Evolutionary conservation across 257 asterid genomes (phyloP), one percentile per base, ranked within the genome.

Genomic region (Salvia hispanica): DNA sequence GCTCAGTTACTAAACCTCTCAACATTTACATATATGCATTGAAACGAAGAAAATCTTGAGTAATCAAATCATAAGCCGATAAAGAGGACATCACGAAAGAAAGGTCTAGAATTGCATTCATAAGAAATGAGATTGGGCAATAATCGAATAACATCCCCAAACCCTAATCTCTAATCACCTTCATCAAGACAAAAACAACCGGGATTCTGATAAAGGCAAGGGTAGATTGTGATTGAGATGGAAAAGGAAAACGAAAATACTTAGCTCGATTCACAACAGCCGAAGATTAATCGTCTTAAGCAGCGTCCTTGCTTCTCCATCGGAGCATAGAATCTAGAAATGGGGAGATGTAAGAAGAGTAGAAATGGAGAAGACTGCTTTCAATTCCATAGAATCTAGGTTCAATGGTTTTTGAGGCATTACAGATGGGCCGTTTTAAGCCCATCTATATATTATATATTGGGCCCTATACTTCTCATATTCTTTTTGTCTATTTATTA

Each of bases 101-200:
- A 15, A 34, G 48, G 16, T 9, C 47, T 18, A 15, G 2, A 50
- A 36, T 15, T 48, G 36, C 39, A 54, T 9, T 47, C 36, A 13
- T 50, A 43, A 25, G 44, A 54, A 9, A n/a, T n/a, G 58, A 4
- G 43, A n/a, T 63, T 34, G 62, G n/a, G 66, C 10, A 16, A 42
- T n/a, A 67, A 60, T 21, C 36, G 14, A 62, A 62, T 3, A 43
- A 58, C 18, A 39, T 12, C 6, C 12, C 12, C 16, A 62, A 58
- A 55, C 58, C 73, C 62, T 45, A 76, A 2, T 13, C 28, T 3
- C 21, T 11, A 9, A 56, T 37, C 44, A 63, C 31, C 14, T 56
- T 39, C 2, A 18, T 18, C 54, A 13, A 47, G 33, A 7, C 15
- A 39, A 43, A 48, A 11, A 62, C 63, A 10, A 9, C 21, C 39